Evolutionary conservation across 805 yeast species (phyloP).

Genomic region (Lachancea quebecensis): DNA sequence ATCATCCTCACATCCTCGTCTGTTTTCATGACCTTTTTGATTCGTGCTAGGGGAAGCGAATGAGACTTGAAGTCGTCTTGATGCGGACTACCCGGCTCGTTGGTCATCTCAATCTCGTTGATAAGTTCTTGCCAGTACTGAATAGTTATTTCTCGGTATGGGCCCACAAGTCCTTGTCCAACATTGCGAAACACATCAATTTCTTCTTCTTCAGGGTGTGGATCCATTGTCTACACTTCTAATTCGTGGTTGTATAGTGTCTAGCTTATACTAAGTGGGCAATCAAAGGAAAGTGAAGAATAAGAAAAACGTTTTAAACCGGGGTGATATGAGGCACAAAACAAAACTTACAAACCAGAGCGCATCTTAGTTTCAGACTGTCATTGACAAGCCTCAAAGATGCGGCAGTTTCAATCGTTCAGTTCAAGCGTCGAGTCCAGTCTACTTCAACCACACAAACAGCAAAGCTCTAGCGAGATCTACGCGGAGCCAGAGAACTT

Average conservation of each 20-base stretch:
- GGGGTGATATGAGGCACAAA: too few relatives aligned
- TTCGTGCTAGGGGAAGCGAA: constrained; percentile 90
- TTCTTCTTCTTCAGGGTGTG: constrained; percentile 28
- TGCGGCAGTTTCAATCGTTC: constrained; percentile 27
- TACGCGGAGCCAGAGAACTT: constrained; percentile 95
- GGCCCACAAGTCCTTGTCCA: constrained; percentile 83
- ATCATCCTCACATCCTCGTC: constrained; percentile 97
- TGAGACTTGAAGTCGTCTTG: constrained; percentile 91
- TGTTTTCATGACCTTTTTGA: constrained; percentile 95
- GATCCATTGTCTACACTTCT: constrained; percentile 1
- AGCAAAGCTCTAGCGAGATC: constrained; percentile 52
- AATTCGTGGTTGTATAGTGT: background rate
- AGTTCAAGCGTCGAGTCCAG: constrained; percentile 23
- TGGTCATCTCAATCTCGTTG: constrained; percentile 51
- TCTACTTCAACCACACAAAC: constrained; percentile 17
- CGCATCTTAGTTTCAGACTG: background rate
- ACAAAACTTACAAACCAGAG: background rate
- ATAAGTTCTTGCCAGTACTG: constrained; percentile 97
- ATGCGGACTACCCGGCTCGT: constrained; percentile 51
- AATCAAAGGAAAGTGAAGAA: too few relatives aligned
- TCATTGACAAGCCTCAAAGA: background rate
- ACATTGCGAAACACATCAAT: constrained; percentile 73
- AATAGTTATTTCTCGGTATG: constrained; percentile 81
- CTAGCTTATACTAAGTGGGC: too few relatives aligned
- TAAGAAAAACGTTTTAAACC: too few relatives aligned